phyloP scores from a whole-genome alignment of 2,329 filamentous ascomycete species.

The Penicillium italicum region DNA sequence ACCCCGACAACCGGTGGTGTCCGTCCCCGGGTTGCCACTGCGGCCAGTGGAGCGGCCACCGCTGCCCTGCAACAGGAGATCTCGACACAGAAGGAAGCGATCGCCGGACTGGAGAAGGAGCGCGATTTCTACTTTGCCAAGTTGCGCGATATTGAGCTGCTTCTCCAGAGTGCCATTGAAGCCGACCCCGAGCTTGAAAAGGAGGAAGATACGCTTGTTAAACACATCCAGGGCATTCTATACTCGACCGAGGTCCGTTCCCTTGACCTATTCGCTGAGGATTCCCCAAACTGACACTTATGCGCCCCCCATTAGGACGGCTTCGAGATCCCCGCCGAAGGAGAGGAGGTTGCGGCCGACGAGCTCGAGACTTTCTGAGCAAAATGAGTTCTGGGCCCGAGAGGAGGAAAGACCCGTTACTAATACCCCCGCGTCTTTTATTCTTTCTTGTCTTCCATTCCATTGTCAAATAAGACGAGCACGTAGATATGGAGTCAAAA shows the following conservation, averaged over 20 bases:
- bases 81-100: conserved; percentile 85
- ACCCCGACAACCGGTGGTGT: conserved; percentile 58
- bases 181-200: conserved; percentile 90
- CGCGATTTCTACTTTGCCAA: conserved; percentile 99
- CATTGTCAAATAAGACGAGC: conserved; percentile 2
- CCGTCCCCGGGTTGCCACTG: conserved; percentile 46
- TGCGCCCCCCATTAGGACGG: conserved; percentile 36
- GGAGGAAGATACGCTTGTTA: conserved; percentile 85
- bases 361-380: conserved; percentile 41
- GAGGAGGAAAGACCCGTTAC: conserved; percentile 16
- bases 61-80: conserved; percentile 82
- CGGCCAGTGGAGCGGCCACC: conserved; percentile 53
- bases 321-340: conserved; percentile 73
- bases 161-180: conserved; percentile 90
- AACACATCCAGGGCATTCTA: conserved; percentile 92
- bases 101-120: conserved; percentile 90
- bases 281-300: background rate
- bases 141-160: conserved; percentile 89
- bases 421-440: conserved; percentile 20
- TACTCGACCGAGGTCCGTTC: conserved; percentile 80
- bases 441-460: conserved; percentile 5
- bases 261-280: background rate
- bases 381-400: background rate
- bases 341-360: conserved; percentile 57
- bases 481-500: conserved; percentile 9